Base-by-base conservation (phyloP, 176 grass and related monocot species). In the Hyparrhenia diplandra region DNA sequence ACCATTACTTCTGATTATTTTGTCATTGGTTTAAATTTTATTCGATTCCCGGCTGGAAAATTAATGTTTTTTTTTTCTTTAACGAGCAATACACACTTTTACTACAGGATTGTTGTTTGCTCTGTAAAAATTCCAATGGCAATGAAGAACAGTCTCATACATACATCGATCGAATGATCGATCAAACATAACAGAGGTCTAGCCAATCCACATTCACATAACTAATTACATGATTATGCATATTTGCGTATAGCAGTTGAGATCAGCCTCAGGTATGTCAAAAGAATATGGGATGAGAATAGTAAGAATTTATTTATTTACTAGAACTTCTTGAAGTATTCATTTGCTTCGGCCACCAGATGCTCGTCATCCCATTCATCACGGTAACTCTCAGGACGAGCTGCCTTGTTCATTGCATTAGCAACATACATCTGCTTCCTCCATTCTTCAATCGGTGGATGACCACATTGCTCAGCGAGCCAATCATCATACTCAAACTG, bases 401-500 rank as follows among this genome's bases (percentile, higher is more conserved):
- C 82, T 58, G 13, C 30, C 71, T 46, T 93, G 57, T 91, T 95
- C 47, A 43, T 76, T 3, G 35, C 2, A 30, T 10, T 51, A 14
- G 59, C 69, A 62, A 13, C 68, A 34, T 52, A 91, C 96, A 99
- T 95, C 67, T 83, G 71, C 30, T 90, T 91, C 77, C 90, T 95
- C 96, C 96, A 93, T 76, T 91, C 82, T 73, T 91, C 92, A 31
- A 88, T 57, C 0, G 90, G 80, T 54, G 86, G 87, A 78, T 77
- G 8, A 0, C 87, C 51, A 0, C 90, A 95, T 72, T 95, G 84
- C 74, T 89, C 69, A 0, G 90, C 89, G 1, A 99, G 87, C 90
- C 96, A 95, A 71, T 99, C 85, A 45, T 85, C 68, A 20, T 99
- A 95, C 18, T 95, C 90, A 77, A 99, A 99, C 96, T 99, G 75